phyloP scores from a whole-genome alignment of 2,329 filamentous ascomycete species.

The Pseudofabraea citricarpa region DNA sequence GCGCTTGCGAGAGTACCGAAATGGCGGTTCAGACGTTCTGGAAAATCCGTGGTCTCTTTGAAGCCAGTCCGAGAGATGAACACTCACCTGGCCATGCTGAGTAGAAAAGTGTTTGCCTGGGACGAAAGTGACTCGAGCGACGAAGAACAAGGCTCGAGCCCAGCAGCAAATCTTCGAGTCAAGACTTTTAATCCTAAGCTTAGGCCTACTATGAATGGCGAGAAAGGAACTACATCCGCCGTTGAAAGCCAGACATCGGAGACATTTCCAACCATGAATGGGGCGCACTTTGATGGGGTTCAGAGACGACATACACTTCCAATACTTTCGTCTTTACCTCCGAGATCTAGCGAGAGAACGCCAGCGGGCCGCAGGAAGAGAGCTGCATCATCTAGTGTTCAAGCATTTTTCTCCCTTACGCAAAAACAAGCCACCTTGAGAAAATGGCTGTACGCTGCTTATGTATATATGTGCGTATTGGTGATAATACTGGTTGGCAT shows the following conservation, averaged over 20 bases:
- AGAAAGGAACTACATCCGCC: constrained; percentile 19
- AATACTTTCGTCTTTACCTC: constrained; percentile 28
- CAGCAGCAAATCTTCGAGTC: constrained; percentile 11
- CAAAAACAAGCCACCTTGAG: constrained; percentile 68
- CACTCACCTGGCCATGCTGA: constrained; percentile 2
- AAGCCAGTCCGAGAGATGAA: constrained; percentile 2
- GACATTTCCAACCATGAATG: constrained; percentile 2
- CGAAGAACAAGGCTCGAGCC: constrained; percentile 11
- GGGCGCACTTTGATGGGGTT: constrained; percentile 9
- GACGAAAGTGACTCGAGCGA: constrained; percentile 18
- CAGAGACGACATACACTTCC: constrained; percentile 48
- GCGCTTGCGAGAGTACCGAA: constrained; percentile 81
- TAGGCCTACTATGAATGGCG: constrained; percentile 10
- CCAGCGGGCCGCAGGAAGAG: constrained; percentile 63
- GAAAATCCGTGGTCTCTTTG: background rate
- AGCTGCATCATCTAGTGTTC: constrained; percentile 57
- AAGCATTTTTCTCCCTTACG: constrained; percentile 77
- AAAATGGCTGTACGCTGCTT: constrained; percentile 80
- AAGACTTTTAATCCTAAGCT: constrained; percentile 7
- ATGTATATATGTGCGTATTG: constrained; percentile 67
- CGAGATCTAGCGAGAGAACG: constrained; percentile 37
- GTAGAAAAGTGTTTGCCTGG: constrained; percentile 12
- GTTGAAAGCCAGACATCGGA: constrained; percentile 13
- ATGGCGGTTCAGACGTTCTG: constrained; percentile 73
- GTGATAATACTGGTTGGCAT: constrained; percentile 66